These are phyloP conservation scores for Neonectria magnoliae DNA, from an alignment of 2,329 filamentous ascomycete genomes.

Conservation along the genomic window DNA sequence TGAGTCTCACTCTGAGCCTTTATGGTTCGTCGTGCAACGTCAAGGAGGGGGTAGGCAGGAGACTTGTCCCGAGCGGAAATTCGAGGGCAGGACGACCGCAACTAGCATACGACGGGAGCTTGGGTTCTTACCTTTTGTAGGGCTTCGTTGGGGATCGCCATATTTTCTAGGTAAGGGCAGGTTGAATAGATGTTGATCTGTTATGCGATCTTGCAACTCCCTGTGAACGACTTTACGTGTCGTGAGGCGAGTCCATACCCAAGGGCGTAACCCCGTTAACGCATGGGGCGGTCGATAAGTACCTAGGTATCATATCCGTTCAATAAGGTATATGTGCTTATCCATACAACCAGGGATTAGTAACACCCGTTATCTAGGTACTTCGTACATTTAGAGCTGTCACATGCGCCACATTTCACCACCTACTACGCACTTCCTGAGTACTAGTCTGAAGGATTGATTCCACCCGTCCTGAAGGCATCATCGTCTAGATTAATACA, in stretches of 20 bases:
- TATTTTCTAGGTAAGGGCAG: conserved; percentile 54
- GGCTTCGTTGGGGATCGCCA: conserved; percentile 95
- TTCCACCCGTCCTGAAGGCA: background rate
- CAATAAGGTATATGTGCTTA: background rate
- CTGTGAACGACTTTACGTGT: background rate
- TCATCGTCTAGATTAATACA: background rate
- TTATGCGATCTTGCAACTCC: background rate
- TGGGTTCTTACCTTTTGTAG: conserved; percentile 79
- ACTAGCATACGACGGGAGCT: background rate
- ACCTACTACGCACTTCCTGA: background rate
- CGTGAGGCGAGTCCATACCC: background rate
- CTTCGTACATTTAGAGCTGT: background rate
- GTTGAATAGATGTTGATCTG: background rate
- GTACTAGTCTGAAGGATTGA: background rate
- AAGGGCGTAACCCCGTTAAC: background rate
- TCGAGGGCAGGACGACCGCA: background rate
- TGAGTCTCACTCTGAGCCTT: background rate
- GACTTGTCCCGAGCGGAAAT: background rate
- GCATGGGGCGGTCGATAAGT: conserved; percentile 1
- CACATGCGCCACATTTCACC: background rate
- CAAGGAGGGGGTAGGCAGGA: background rate
- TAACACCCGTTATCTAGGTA: no score
- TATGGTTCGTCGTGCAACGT: background rate
- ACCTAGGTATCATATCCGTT: background rate
- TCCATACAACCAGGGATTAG: background rate